phyloP scores from a whole-genome alignment of 2,329 filamentous ascomycete species.

The Apiospora rasikravindrae region DNA sequence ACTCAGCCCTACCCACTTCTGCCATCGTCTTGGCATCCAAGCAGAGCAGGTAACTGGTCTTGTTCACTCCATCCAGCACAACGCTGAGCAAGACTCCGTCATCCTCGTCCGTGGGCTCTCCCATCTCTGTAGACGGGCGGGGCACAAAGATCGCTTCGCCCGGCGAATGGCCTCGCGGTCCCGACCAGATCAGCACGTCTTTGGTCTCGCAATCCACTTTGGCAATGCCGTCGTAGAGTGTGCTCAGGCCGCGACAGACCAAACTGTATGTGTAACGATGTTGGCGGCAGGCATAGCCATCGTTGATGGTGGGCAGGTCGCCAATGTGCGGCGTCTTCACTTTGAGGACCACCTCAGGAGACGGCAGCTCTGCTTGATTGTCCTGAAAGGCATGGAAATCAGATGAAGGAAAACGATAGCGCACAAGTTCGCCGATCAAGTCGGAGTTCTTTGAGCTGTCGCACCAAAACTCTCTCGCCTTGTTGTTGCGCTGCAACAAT shows the following conservation, averaged over 20 bases:
- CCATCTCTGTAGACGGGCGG: background rate
- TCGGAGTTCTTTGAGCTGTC: background rate
- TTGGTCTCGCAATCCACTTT: conserved; percentile 7
- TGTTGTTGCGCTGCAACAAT: background rate
- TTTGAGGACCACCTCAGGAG: conserved; percentile 45
- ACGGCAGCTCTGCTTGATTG: conserved; percentile 52
- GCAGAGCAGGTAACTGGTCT: conserved; percentile 69
- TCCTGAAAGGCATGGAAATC: conserved; percentile 22
- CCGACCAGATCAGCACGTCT: conserved; percentile 15
- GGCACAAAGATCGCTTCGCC: conserved; percentile 16
- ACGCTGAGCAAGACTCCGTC: conserved; percentile 47
- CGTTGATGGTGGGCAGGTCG: conserved; percentile 10
- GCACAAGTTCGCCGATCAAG: background rate
- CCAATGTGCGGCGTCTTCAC: background rate
- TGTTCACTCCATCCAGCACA: conserved; percentile 64
- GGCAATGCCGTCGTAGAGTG: conserved; percentile 4
- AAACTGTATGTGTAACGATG: background rate
- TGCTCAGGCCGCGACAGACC: background rate
- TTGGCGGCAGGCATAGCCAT: conserved; percentile 36
- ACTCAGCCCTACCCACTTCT: conserved; percentile 69
- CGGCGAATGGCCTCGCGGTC: conserved; percentile 8
- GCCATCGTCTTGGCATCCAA: conserved; percentile 66
- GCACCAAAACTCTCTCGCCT: conserved; percentile 14
- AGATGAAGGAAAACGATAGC: background rate
- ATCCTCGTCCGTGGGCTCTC: background rate